Conservation (phyloP, 2,329 filamentous ascomycete genomes). For the Colletotrichum sp. region DNA sequence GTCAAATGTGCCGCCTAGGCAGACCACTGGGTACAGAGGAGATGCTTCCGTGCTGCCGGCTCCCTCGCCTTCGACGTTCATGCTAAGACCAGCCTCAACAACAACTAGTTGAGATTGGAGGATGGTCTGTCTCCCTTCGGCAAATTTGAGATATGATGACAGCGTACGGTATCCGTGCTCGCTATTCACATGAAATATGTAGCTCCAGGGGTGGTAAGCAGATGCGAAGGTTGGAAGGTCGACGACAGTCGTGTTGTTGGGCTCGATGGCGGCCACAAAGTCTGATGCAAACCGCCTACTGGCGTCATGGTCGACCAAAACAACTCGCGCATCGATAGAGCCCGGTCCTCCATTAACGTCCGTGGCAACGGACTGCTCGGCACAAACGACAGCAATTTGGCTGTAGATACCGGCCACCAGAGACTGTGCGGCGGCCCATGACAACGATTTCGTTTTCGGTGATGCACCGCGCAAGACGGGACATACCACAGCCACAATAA, state of each 20-base stretch:
- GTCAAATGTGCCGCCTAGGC: slow-evolving; percentile 94
- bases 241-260: slow-evolving; percentile 51
- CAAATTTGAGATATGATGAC: slow-evolving; percentile 49
- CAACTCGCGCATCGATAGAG: slow-evolving; percentile 76
- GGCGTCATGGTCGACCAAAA: slow-evolving; percentile 71
- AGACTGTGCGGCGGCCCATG: slow-evolving; percentile 74
- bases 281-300: slow-evolving; percentile 35
- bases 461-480: slow-evolving; percentile 62
- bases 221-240: slow-evolving; percentile 58
- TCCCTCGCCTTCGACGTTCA: slow-evolving; percentile 35
- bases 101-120: slow-evolving; percentile 54
- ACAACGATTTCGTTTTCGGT: slow-evolving; percentile 53
- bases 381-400: slow-evolving; percentile 75
- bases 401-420: slow-evolving; percentile 80
- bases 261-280: slow-evolving; percentile 39
- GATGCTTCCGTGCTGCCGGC: background rate
- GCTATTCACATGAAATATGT: slow-evolving; percentile 69
- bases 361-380: slow-evolving; percentile 63
- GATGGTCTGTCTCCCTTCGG: slow-evolving; percentile 51
- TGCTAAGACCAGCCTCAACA: slow-evolving; percentile 57
- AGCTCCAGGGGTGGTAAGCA: slow-evolving; percentile 64
- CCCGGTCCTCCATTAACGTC: slow-evolving; percentile 60
- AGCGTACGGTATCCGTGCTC: slow-evolving; percentile 68
- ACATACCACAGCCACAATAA: slow-evolving; percentile 64
- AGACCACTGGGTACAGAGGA: slow-evolving; percentile 53